Evolutionary conservation across 768 basidiomycete species (phyloP).

Genomic region (Mycena amicta): DNA sequence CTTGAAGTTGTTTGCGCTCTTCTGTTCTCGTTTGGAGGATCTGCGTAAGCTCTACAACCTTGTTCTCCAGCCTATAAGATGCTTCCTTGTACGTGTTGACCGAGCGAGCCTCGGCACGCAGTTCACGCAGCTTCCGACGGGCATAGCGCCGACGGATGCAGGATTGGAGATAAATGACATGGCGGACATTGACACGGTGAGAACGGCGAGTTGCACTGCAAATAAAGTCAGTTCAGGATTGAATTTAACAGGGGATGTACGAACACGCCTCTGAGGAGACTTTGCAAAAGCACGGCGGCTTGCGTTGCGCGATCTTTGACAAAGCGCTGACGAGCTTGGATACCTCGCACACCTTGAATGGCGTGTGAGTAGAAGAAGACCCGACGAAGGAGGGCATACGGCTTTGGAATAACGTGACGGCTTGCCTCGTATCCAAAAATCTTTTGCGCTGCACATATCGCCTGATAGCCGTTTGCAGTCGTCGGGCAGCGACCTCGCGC

Average conservation of each 20-base stretch:
- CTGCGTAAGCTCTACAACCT: slow-evolving; percentile 98
- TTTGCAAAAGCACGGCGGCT: slow-evolving; percentile 78
- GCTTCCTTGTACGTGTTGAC: slow-evolving; percentile 99
- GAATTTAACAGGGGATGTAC: slow-evolving; percentile 33
- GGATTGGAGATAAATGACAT: slow-evolving; percentile 86
- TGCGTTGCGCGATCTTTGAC: slow-evolving; percentile 53
- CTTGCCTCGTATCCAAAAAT: slow-evolving; percentile 63
- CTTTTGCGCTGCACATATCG: slow-evolving; percentile 72
- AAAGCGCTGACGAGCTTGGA: slow-evolving; percentile 64
- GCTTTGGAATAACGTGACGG: slow-evolving; percentile 78
- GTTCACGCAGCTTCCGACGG: slow-evolving; percentile 77
- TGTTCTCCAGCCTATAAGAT: slow-evolving; percentile 96
- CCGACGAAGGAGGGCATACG: slow-evolving; percentile 54
- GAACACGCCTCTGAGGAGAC: slow-evolving; percentile 86
- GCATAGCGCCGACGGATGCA: slow-evolving; percentile 90
- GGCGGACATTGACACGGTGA: slow-evolving; percentile 62
- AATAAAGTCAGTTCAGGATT: slow-evolving; percentile 11
- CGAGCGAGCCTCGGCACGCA: slow-evolving; percentile 92
- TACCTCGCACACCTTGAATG: slow-evolving; percentile 69
- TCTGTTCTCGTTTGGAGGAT: slow-evolving; percentile 84
- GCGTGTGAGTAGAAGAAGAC: background rate
- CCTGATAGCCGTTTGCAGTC: slow-evolving; percentile 74
- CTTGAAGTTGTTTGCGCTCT: slow-evolving; percentile 87
- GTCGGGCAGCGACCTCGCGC: slow-evolving; percentile 71
- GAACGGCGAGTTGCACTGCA: slow-evolving; percentile 55